A percentile compares a stretch with the other conserved stretches of the same genome.
Conservation (phyloP, 768 basidiomycete genomes). For the Rhodotorula kratochvilovae region DNA sequence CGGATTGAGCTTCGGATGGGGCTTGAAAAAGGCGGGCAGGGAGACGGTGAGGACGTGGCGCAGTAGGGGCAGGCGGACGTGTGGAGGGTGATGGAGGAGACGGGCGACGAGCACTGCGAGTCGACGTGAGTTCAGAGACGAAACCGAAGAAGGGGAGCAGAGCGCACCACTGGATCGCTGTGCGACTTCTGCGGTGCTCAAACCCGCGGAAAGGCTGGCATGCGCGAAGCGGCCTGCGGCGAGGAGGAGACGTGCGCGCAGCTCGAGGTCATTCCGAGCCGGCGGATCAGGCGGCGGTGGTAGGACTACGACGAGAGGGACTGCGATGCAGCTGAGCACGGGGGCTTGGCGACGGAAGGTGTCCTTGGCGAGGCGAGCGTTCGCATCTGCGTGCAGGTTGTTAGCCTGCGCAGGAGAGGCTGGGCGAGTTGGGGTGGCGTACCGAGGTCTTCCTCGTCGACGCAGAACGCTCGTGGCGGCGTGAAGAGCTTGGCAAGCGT, state of each 20-base stretch:
- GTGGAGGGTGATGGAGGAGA: background rate
- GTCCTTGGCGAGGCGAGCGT: background rate
- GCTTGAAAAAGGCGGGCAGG: slow-evolving; percentile 24
- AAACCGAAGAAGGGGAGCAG: too few relatives aligned
- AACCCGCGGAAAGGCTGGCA: background rate
- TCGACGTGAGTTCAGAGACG: too few relatives aligned
- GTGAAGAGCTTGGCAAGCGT: background rate
- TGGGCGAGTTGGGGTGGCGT: too few relatives aligned
- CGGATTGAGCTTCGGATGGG: slow-evolving; percentile 32
- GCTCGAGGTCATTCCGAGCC: background rate
- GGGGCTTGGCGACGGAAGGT: background rate
- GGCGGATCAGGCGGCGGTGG: background rate
- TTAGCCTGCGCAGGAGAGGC: too few relatives aligned
- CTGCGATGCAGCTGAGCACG: background rate
- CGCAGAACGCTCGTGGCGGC: background rate
- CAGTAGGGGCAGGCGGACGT: slow-evolving; percentile 11
- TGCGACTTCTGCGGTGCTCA: background rate
- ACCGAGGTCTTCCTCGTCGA: slow-evolving; percentile 8
- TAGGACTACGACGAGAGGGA: background rate
- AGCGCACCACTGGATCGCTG: background rate
- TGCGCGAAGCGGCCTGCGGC: background rate
- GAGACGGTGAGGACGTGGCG: slow-evolving; percentile 12
- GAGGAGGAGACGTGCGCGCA: slow-evolving; percentile 1
- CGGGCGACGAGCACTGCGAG: background rate
- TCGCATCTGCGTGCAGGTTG: background rate